These are phyloP conservation scores for Cercospora janseana DNA, from an alignment of 2,329 filamentous ascomycete species.

Conservation along the genomic window DNA sequence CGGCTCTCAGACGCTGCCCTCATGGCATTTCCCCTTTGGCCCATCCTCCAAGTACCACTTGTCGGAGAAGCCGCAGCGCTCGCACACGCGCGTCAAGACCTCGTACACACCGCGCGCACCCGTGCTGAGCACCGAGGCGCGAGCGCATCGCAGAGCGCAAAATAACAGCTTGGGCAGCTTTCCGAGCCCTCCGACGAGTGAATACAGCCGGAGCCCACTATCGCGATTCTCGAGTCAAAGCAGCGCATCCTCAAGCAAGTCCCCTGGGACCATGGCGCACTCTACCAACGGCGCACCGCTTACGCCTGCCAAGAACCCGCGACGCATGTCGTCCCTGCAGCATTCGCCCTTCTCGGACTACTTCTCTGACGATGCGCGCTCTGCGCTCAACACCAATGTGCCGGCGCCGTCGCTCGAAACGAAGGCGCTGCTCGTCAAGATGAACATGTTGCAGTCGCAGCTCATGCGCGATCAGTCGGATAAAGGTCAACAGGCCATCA, in stretches of 20 bases:
- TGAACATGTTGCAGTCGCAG: conserved; percentile 39
- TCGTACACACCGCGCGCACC: conserved; percentile 30
- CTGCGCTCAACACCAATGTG: conserved; percentile 24
- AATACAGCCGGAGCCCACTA: conserved; percentile 24
- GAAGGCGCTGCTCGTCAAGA: conserved; percentile 39
- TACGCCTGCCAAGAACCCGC: conserved; percentile 30
- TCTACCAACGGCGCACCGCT: conserved; percentile 19
- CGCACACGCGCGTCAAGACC: conserved; percentile 26
- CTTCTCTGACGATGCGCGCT: conserved; percentile 40
- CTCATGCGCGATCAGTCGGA: conserved; percentile 36
- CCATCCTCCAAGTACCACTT: conserved; percentile 37
- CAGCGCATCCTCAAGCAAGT: conserved; percentile 7
- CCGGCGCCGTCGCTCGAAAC: conserved; percentile 31
- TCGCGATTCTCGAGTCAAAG: conserved; percentile 22
- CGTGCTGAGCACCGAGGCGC: conserved; percentile 31
- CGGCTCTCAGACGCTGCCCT: conserved; percentile 16
- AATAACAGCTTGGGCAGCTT: conserved; percentile 22
- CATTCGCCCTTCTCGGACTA: conserved; percentile 45
- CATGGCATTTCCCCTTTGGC: conserved; percentile 36
- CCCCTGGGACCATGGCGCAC: conserved; percentile 11
- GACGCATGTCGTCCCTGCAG: conserved; percentile 27
- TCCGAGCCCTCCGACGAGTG: conserved; percentile 17
- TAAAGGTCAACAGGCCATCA: conserved; percentile 23
- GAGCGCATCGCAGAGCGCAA: conserved; percentile 33
- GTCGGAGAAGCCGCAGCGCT: conserved; percentile 20